Evolutionary conservation across 2,329 filamentous ascomycete species (phyloP).

Genomic region (Drechslerella coelobrocha): DNA sequence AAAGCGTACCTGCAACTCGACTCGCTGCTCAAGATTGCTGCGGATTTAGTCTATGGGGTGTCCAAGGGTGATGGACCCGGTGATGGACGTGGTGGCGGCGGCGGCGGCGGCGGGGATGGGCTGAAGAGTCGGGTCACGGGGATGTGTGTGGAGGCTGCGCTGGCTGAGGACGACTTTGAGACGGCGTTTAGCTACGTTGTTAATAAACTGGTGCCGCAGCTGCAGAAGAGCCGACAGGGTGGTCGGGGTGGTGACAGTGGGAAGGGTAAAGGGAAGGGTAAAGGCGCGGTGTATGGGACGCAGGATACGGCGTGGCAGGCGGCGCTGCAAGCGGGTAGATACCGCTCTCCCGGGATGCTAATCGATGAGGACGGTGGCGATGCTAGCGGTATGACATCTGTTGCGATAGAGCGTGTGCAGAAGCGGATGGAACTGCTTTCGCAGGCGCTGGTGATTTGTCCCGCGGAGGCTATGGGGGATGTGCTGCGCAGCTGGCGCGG

Average conservation of each 20-base stretch:
- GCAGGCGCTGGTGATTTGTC: conserved; percentile 76
- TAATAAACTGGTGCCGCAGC: conserved; percentile 66
- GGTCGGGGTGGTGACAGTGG: conserved; percentile 9
- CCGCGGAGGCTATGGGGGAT: conserved; percentile 72
- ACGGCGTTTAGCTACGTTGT: conserved; percentile 85
- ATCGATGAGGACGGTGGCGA: conserved; percentile 64
- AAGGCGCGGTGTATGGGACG: too few relatives aligned
- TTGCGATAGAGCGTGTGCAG: conserved; percentile 71
- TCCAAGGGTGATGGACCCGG: conserved; percentile 58
- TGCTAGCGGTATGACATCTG: conserved; percentile 29
- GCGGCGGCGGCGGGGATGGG: conserved; percentile 56
- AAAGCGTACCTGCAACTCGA: conserved; percentile 77
- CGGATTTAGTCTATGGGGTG: conserved; percentile 70
- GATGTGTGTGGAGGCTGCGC: conserved; percentile 79
- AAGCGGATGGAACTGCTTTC: conserved; percentile 82
- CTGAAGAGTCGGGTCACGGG: conserved; percentile 74
- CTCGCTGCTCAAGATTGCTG: conserved; percentile 73
- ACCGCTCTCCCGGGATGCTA: conserved; percentile 69
- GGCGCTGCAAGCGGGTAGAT: conserved; percentile 78
- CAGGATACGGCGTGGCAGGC: conserved; percentile 82
- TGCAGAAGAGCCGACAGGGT: conserved; percentile 30
- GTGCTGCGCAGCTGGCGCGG: conserved; percentile 77
- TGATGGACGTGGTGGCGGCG: conserved; percentile 50
- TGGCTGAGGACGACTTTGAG: conserved; percentile 80
- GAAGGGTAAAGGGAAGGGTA: conserved; percentile 53